Base-by-base conservation (phyloP, 2,329 filamentous ascomycete genomes). In the Calonectria crousiana region DNA sequence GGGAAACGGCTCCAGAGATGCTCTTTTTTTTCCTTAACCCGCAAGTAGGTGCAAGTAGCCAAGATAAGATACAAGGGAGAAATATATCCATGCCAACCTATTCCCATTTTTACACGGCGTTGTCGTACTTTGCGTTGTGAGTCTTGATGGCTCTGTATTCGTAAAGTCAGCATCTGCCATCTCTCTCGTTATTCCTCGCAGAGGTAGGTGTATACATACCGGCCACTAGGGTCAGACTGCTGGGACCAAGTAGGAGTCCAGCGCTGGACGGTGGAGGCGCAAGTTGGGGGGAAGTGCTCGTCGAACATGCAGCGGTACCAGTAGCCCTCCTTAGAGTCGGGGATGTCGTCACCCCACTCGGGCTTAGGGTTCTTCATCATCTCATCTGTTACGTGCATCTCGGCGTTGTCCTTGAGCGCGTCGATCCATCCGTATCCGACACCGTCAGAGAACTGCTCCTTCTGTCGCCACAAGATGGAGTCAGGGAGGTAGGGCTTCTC, bases 361-460 rank as follows among this genome's bases (percentile, higher is more conserved):
- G 95, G 92, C 90, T 98, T 98, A 77, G 97, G 96, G 91, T 97
- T 96, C 90, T 96, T 95, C 94, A 98, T 95, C 93, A 97, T 96
- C 89, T 98, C 96, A 83, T 99, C 96, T 23, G 95, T 98, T 71
- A 99, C 94, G 72, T 97, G 92, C 77, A 93, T 85, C 87, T 97
- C 95, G 41, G 97, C 97, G 82, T 94, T 95, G 86, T 98, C 97
- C 90, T 98, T 98, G 81, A 99, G 92, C 9, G 93, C 94, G 83
- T 99, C 97, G 83, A 99, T 99, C 97, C 97, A 99, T 77, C 97
- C 96, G 88, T 99, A 99, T 72, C 97, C 97, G 72, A 99, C 97
- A 84, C 97, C 97, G 82, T 99, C 97, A 73, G 94, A 97, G 89
- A 99, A 99, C 88, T 99, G 97, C 89, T 99, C 97, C 92, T 99